phyloP scores from a whole-genome alignment of 2,329 filamentous ascomycete genomes.

The Epicoccum sorghinum region DNA sequence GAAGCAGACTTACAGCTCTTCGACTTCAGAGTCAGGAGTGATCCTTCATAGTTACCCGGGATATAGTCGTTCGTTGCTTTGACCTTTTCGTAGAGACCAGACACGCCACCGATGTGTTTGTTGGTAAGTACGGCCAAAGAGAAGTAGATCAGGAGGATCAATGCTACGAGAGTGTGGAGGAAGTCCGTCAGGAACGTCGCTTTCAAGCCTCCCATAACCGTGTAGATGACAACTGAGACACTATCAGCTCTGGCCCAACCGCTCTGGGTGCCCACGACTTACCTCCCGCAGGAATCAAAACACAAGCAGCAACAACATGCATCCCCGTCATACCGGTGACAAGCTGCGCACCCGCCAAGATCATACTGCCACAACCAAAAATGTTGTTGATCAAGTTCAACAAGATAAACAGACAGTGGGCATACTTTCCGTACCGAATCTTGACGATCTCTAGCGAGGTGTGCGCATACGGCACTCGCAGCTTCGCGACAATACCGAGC shows the following conservation, averaged over 20 bases:
- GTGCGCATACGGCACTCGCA: conserved; percentile 29
- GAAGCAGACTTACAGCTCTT: conserved; percentile 37
- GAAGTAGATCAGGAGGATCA: conserved; percentile 74
- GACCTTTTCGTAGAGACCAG: conserved; percentile 14
- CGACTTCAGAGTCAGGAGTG: conserved; percentile 83
- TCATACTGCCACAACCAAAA: conserved; percentile 78
- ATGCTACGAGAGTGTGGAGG: conserved; percentile 77
- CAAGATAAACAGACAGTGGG: conserved; percentile 77
- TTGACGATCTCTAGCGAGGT: conserved; percentile 72
- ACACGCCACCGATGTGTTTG: conserved; percentile 11
- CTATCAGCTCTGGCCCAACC: conserved; percentile 57
- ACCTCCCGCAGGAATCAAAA: conserved; percentile 18
- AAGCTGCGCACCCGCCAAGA: conserved; percentile 83
- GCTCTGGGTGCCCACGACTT: neutral
- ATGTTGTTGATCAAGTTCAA: conserved; percentile 83
- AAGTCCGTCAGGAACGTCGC: conserved; percentile 72
- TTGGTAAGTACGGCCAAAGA: conserved; percentile 12
- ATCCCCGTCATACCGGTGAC: conserved; percentile 58
- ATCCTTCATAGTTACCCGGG: conserved; percentile 74
- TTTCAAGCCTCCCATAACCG: conserved; percentile 75
- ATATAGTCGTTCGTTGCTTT: conserved; percentile 71
- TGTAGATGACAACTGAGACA: conserved; percentile 81
- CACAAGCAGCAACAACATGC: conserved; percentile 16
- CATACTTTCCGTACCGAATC: conserved; percentile 73
- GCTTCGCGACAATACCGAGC: conserved; percentile 30